Base-by-base conservation (phyloP, 768 basidiomycete genomes). In the Mycena galericulata region DNA sequence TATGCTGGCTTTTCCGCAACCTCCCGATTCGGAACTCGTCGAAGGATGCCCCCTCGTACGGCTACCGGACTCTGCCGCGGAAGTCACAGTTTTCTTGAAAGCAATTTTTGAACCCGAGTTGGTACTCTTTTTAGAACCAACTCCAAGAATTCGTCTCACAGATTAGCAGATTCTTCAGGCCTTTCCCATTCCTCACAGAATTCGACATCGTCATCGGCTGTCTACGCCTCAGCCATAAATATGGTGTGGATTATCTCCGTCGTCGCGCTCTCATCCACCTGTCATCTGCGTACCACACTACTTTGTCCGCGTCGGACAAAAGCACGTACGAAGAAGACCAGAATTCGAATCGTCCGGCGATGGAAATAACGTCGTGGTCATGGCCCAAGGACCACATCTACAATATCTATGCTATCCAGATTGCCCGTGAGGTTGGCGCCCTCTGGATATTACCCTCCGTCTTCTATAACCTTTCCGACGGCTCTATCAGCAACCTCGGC, bases 171-270 rank as follows among this genome's bases (percentile, higher is more conserved):
- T 66, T 40, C 38, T 66, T 66, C 18, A 17, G 10, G 46, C 49
- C 65, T 5, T 66, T 50, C 49, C 65, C 65, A 17, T 18, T 27
- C 4, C 17, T 2, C 10, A 65, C 64, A 4, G n/a, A 24, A 11
- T 58, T 58, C 47, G 45, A 36, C n/a, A 57, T 20, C 14, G 22
- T 65, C 24, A 20, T 46, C 20, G n/a, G 45, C 20, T 67, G 65
- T 40, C 58, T 62, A 3, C 55, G 67, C 10, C 67, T 68, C 47
- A 53, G 61, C 29, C 60, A 68, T 34, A 68, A 68, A 40, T 68
- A 68, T 11, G 36, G 14, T 0, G 67, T 63, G 20, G 66, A 57
- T 1, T 49, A 51, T 56, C 53, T 65, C 17, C 45, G 54, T 10
- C 53, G 46, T 12, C 51, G 45, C 2, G 66, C 66, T 8, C 54